Conservation (phyloP, 495 filamentous ascomycete species). For the Letharia columbiana region DNA sequence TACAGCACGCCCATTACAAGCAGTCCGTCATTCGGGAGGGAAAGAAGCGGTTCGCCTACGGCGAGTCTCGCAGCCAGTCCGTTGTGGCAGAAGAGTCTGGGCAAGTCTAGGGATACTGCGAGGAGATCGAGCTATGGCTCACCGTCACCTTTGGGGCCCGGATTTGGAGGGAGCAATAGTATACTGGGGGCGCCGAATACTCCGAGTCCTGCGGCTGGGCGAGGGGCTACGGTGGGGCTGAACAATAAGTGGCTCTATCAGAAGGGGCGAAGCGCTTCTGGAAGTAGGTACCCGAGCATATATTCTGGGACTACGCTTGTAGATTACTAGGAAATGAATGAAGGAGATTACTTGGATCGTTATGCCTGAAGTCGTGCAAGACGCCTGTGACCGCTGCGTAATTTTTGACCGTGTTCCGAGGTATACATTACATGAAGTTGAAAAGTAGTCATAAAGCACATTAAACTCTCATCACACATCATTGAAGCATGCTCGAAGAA, state of each 20-base stretch:
- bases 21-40: constrained; percentile 35
- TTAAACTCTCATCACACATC: not conserved
- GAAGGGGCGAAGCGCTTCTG: constrained; percentile 46
- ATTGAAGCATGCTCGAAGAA: not conserved
- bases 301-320: constrained; percentile 14
- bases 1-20: constrained; percentile 43
- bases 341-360: not conserved
- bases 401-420: not conserved
- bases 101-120: constrained; percentile 40
- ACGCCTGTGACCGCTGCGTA: not conserved
- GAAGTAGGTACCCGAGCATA: constrained; percentile 28
- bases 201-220: constrained; percentile 53
- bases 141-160: constrained; percentile 44
- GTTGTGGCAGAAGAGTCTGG: constrained; percentile 59
- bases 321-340: not conserved
- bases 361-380: not conserved
- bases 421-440: no score
- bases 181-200: constrained; percentile 43
- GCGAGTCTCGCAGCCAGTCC: constrained; percentile 43
- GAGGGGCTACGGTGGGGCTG: constrained; percentile 60
- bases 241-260: constrained; percentile 95
- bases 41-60: constrained; percentile 37
- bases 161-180: constrained; percentile 44
- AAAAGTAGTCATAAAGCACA: not conserved
- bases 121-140: constrained; percentile 58